These are phyloP conservation scores for Chlorella sp. DNA, from an alignment of 139 green algal genomes.

Conservation along the genomic window DNA sequence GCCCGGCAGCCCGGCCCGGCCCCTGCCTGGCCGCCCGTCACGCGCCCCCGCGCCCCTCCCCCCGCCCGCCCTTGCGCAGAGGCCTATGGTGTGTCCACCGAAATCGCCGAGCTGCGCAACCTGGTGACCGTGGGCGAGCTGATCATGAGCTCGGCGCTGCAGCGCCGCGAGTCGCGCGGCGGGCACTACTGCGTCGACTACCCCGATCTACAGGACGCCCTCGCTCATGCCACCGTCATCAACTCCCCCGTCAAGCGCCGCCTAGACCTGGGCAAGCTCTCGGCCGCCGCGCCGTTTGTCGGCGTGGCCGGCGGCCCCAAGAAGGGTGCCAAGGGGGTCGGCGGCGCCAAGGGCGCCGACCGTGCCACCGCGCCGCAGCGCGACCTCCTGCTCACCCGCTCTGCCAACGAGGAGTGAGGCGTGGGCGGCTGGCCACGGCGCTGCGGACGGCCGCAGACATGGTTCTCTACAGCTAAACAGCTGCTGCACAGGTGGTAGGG, in stretches of 20 bases:
- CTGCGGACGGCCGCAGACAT: too few species aligned
- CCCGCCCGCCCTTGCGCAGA: not conserved
- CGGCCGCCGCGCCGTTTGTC: not conserved
- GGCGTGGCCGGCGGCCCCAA: too few species aligned
- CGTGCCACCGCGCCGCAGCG: constrained; percentile 4
- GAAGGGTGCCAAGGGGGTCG: constrained; percentile 33
- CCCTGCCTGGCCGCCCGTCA: too few species aligned
- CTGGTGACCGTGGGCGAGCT: constrained; percentile 85
- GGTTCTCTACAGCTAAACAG: too few species aligned
- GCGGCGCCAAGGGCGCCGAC: not conserved
- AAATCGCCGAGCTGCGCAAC: constrained; percentile 89
- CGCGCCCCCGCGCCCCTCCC: too few species aligned
- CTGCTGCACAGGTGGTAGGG: too few species aligned
- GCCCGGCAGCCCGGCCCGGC: too few species aligned
- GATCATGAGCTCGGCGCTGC: constrained; percentile 78
- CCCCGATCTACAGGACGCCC: not conserved
- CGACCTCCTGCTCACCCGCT: constrained; percentile 31
- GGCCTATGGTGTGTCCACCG: constrained; percentile 55
- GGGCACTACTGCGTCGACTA: constrained; percentile 83
- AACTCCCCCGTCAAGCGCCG: constrained; percentile 36
- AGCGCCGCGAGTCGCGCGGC: constrained; percentile 83
- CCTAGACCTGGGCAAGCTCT: constrained; percentile 36
- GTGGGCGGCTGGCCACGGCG: too few species aligned
- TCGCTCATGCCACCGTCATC: constrained; percentile 56
- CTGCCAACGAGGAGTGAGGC: constrained; percentile 18